Base-by-base conservation (phyloP, 2,329 filamentous ascomycete species). In the Westerdykella sp. region DNA sequence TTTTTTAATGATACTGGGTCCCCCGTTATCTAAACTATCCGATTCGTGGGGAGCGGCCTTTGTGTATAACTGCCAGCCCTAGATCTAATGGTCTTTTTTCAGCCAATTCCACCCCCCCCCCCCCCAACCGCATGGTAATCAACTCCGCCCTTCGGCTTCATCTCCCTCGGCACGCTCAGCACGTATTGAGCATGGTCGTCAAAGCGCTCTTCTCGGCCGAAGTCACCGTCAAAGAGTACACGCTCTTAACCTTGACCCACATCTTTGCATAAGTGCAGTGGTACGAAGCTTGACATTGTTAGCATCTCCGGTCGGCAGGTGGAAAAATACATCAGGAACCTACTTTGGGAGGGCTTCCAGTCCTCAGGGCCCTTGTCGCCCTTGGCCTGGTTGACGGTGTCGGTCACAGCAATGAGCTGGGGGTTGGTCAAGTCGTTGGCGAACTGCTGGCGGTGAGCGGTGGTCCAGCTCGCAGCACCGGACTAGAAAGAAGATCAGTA, bases 381-480 rank as follows among this genome's bases (percentile, higher is more conserved):
- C 73, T 91, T 93, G 28, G 70, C 52, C 54, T 81, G 73, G 69
- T 94, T 94, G 53, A 88, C 80, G 42, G 77, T 80, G 62, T 86
- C 84, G 4, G 86, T 91, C 7, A 93, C 85, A 28, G 87, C 84
- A 68, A 86, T 77, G 23, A 93, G 76, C 69, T 93, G 86, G 0
- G 87, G 87, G 42, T 83, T 78, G 1, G 71, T 76, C 45, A 91
- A 63, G 68, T 93, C 87, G 66, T 88, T 93, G 52, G 87, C 87
- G 59, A 89, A 89, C 3, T 72, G 63, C 59, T 83, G 71, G 43
- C 87, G 79, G 56, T 77, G 73, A 15, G 74, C 68, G 0, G 82
- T 83, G 0, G 85, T 86, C 87, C 87, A 91, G 1, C 70, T 65
- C 6, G 77, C 74, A 11, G 87, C 86, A 15, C 86, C 86, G 36